These are phyloP conservation scores for Kwoniella shivajii DNA, from an alignment of 1,284 basidiomycete genomes.

Conservation along the genomic window DNA sequence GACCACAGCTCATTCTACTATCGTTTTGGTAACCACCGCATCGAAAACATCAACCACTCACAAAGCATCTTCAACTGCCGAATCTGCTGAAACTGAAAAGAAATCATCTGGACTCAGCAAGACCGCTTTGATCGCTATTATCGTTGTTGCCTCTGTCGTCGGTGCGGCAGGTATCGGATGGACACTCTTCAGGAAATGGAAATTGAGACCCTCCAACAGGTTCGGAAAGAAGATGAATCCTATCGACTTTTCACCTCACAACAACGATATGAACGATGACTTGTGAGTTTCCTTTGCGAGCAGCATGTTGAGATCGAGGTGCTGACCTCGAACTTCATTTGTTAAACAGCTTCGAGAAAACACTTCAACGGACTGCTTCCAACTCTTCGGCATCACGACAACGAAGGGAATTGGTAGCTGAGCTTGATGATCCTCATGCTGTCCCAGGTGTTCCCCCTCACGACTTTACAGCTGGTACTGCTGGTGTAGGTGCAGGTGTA, in stretches of 20 bases:
- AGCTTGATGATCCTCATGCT: constrained; percentile 40
- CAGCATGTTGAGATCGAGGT: not conserved
- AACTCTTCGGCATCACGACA: constrained; percentile 42
- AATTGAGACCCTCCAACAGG: constrained; percentile 73
- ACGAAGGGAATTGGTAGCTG: constrained; percentile 43
- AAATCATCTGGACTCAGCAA: constrained; percentile 52
- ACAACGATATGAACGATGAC: constrained; percentile 57
- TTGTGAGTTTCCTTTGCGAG: constrained; percentile 25
- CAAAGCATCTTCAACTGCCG: constrained; percentile 20
- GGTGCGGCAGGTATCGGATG: constrained; percentile 71
- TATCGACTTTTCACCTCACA: constrained; percentile 69
- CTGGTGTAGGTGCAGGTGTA: constrained; percentile 40
- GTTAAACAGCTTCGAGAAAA: constrained; percentile 42
- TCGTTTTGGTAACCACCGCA: constrained; percentile 25
- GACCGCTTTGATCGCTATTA: constrained; percentile 69
- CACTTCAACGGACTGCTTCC: constrained; percentile 41
- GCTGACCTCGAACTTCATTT: not conserved
- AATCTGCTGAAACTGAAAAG: constrained; percentile 20
- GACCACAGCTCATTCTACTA: constrained; percentile 19
- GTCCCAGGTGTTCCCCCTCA: constrained; percentile 57
- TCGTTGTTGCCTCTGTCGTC: constrained; percentile 68
- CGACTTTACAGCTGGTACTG: constrained; percentile 74
- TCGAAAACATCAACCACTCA: constrained; percentile 15
- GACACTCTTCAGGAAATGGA: constrained; percentile 90
- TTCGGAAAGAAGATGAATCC: constrained; percentile 69